Evolutionary conservation across 2,329 filamentous ascomycete species (phyloP), one percentile per base, ranked within the genome.

Genomic region (Trichoderma koningiopsis): DNA sequence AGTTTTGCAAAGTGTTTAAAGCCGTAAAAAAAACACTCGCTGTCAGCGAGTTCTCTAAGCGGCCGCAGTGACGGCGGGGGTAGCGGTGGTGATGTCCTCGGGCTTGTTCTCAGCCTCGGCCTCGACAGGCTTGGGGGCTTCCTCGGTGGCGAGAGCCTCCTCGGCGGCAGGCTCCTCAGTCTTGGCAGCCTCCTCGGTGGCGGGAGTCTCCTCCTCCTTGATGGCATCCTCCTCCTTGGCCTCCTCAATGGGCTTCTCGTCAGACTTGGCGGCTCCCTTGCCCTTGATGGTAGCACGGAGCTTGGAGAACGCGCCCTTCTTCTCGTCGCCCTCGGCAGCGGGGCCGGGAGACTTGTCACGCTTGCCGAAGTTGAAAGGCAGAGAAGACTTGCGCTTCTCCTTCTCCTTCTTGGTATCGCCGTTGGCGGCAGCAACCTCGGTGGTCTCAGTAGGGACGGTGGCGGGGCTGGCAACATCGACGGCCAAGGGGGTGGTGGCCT

Each of bases 371-470:
- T 88, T 89, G 82, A 96, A 96, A 60, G 86, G 86, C 10, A 88
- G 81, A 76, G 94, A 90, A 73, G 92, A 96, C 81, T 89, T 89
- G 81, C 93, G 92, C 92, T 96, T 97, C 81, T 88, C 86, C 89
- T 93, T 94, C 72, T 88, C 87, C 81, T 88, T 88, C 80, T 88
- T 88, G 68, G 82, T 73, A 81, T 89, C 88, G 70, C 83, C 83
- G 72, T 84, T 84, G 69, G 82, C 78, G 31, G 81, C 78, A 68
- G 82, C 76, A 57, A 72, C 77, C 74, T 87, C 85, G 4, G 82
- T 79, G 27, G 81, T 81, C 79, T 87, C 85, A 49, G 82, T 78
- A 33, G 83, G 81, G 69, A 79, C 82, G n/a, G 81, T 81, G 59
- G 81, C 80, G 60, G 84, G 83, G 68, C 79, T 83, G 60, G 81